Percentiles rank a stretch among this genome's conserved stretches.
phyloP scores from a whole-genome alignment of 78 protist genomes.

The Dictyostelium intermedium region DNA sequence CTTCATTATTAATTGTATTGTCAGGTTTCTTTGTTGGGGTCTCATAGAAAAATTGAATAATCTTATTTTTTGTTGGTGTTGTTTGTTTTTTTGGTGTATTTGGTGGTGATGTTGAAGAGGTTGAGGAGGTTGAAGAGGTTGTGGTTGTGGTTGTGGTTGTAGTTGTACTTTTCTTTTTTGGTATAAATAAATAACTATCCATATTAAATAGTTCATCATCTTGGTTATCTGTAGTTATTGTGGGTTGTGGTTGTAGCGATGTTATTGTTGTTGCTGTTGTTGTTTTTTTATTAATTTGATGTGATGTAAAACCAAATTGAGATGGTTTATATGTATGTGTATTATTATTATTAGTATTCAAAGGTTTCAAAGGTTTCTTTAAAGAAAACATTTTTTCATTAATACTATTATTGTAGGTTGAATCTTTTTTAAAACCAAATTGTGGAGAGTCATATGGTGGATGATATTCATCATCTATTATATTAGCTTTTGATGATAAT shows the following conservation, averaged over 20 bases:
- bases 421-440: background rate
- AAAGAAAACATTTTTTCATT: background rate
- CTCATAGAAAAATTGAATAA: background rate
- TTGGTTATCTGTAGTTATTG: background rate
- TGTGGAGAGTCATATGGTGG: background rate
- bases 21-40: background rate
- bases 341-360: background rate
- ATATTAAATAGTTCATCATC: background rate
- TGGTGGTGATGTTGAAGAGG: background rate
- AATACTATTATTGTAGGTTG: background rate
- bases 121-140: background rate
- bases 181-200: background rate
- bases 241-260: background rate
- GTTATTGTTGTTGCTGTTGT: background rate
- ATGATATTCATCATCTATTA: background rate
- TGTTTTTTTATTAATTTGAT: background rate
- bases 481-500: background rate
- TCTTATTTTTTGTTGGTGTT: background rate
- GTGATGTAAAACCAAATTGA: background rate
- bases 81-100: background rate
- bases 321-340: background rate
- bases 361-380: background rate
- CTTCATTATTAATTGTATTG: background rate
- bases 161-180: background rate
- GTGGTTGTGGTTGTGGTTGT: background rate